Percentiles rank a stretch among this genome's conserved stretches.
phyloP scores from a whole-genome alignment of 306 rosid species.

The Rosa persica region DNA sequence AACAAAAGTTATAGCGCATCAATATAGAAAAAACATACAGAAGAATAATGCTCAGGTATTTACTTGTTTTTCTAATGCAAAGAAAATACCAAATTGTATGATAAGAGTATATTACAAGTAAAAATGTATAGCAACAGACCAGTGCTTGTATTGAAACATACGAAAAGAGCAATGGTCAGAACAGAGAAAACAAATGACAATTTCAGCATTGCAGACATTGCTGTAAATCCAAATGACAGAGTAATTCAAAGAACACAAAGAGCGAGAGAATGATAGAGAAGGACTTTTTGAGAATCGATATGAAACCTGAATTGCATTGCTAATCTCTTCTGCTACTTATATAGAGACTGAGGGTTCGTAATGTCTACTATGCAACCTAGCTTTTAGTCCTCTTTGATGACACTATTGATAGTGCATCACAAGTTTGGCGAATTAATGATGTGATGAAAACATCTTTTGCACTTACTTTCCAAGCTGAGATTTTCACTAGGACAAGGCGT shows the following conservation, averaged over 20 bases:
- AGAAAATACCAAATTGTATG: not conserved
- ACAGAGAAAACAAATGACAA: not conserved
- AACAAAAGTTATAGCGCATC: not conserved
- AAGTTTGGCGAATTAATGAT: not conserved
- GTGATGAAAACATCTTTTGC: not conserved
- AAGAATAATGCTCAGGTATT: not conserved
- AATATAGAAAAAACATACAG: not conserved
- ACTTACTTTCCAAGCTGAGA: not conserved
- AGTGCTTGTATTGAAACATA: not conserved
- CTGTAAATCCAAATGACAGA: not conserved
- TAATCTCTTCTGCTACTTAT: not conserved
- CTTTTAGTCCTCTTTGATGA: not conserved
- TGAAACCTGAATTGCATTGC: not conserved
- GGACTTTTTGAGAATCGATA: not conserved
- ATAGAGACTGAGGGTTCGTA: not conserved
- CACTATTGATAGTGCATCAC: not conserved
- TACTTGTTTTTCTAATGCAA: not conserved
- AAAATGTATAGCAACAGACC: not conserved
- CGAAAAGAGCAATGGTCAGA: not conserved
- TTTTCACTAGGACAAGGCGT: not conserved
- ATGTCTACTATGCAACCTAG: not conserved
- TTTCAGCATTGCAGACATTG: conserved; percentile 5
- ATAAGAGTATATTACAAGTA: not conserved
- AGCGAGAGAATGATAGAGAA: not conserved
- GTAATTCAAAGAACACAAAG: not conserved